Evolutionary conservation across 257 asterid species (phyloP), one percentile per base, ranked within the genome.

Genomic region (Orobanche coerulescens): DNA sequence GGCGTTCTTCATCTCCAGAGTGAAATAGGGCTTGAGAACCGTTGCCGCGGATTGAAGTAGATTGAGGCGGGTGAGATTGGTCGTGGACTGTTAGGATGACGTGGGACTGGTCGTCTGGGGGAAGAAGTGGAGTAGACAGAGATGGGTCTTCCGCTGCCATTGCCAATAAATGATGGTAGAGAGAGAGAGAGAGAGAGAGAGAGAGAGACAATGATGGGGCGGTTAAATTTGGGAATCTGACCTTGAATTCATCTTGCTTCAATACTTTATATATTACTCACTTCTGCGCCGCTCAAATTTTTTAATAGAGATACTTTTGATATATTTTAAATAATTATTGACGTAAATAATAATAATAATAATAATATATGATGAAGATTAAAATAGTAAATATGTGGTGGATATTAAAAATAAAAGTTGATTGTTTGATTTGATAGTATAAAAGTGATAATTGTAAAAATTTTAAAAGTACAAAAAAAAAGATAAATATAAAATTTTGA

Each of bases 121-220:
- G 43, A 64, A 78, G 82, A 42, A 81, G 86, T 13, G 89, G 94
- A 63, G 95, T 70, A 75, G 82, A 63, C 68, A 83, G 75, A 24
- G 75, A 54, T n/a, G 54, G 82, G 67, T 71, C 75, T 39, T 75
- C 78, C 33, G 55, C 73, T 60, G 76, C 73, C 73, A 71, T 52
- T 43, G 67, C 31, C 58, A 78, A 5, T 15, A 61, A 33, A 18
- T 53, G 56, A 34, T 20, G 71, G 25, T 71, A 15, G 70, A 53
- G 62, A 23, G 4, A 40, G 18, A 6, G 25, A 24, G 26, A 33
- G 52, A 19, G 30, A 33, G 16, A 10, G 51, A 22, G 13, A 24
- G 1, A 33, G 63, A 62, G 50, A 44, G 36, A 30, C 36, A 44
- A 14, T 14, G n/a, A 37, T 18, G 16, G 50, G 23, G 68, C 62